Evolutionary conservation across 805 yeast genomes (phyloP).

Genomic region (Metschnikowia proteae): DNA sequence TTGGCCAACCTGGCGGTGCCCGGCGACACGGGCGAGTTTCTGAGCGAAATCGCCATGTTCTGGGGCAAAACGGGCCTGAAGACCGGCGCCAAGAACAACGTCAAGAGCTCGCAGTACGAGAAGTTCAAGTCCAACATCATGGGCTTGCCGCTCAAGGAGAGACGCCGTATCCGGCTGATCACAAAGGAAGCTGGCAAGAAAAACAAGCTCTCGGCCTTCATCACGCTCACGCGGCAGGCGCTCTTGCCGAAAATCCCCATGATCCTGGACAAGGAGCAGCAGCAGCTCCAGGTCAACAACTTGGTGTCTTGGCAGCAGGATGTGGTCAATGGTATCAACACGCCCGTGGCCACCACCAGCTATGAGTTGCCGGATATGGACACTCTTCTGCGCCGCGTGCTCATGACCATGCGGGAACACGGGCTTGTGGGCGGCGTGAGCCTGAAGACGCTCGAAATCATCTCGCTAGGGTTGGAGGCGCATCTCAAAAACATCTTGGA

Average conservation of each 20-base stretch:
- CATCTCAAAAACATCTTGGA: constrained; percentile 75
- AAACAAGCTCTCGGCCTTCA: constrained; percentile 65
- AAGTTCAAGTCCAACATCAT: constrained; percentile 79
- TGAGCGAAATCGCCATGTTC: constrained; percentile 39
- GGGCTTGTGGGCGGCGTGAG: constrained; percentile 83
- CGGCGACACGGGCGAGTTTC: constrained; percentile 37
- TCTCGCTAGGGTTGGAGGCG: constrained; percentile 75
- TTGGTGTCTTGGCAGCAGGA: constrained; percentile 90
- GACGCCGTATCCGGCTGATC: constrained; percentile 79
- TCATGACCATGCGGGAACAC: constrained; percentile 83
- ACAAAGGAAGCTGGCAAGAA: constrained; percentile 79
- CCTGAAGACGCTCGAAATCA: constrained; percentile 70
- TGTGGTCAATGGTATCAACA: constrained; percentile 76
- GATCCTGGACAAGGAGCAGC: constrained; percentile 48
- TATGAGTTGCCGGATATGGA: constrained; percentile 82
- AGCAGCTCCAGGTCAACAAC: constrained; percentile 43
- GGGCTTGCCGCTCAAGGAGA: constrained; percentile 78
- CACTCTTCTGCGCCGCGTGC: constrained; percentile 60
- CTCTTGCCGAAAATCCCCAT: constrained; percentile 83
- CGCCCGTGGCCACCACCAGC: constrained; percentile 73
- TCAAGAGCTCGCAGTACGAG: constrained; percentile 69
- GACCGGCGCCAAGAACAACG: constrained; percentile 31
- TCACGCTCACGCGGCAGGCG: constrained; percentile 67
- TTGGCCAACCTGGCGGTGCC: constrained; percentile 76
- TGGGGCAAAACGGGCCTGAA: constrained; percentile 49